Percentiles rank a stretch among this genome's conserved stretches.
These are phyloP conservation scores for Microdochium bolleyi DNA, from an alignment of 2,329 filamentous ascomycete species.

Conservation along the genomic window DNA sequence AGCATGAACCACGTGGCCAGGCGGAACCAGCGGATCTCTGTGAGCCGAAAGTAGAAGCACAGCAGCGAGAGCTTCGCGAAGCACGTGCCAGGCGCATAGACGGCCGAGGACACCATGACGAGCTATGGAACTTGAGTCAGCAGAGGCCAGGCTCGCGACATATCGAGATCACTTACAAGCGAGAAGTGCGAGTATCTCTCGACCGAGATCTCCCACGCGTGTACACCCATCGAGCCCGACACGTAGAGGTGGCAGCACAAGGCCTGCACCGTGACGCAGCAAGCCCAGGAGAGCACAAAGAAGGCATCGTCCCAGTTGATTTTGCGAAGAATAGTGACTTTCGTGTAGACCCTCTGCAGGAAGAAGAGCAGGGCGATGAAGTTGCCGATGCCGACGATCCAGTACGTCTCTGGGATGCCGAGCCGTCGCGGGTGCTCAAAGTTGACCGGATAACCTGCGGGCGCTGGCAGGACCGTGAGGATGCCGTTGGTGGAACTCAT, in stretches of 20 bases:
- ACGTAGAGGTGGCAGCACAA: background rate
- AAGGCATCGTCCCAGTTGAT: constrained; percentile 15
- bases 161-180: background rate
- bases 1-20: constrained; percentile 2
- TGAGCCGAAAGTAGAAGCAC: constrained; percentile 4
- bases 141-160: background rate
- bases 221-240: constrained; percentile 8
- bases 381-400: constrained; percentile 12
- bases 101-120: background rate
- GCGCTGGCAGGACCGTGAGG: constrained; percentile 11
- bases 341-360: constrained; percentile 17
- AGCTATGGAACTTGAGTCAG: background rate
- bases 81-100: background rate
- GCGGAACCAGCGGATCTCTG: constrained; percentile 2
- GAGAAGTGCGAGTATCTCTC: constrained; percentile 4
- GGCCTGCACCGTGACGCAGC: background rate
- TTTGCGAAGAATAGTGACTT: constrained; percentile 11
- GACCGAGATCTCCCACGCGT: constrained; percentile 14
- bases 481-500: constrained; percentile 4
- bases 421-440: constrained; percentile 15
- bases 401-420: constrained; percentile 10
- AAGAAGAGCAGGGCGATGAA: constrained; percentile 12
- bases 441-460: constrained; percentile 16
- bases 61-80: constrained; percentile 5
- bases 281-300: background rate